phyloP scores from a whole-genome alignment of 108 stramenopile genomes.

The Heterococcus sp. region DNA sequence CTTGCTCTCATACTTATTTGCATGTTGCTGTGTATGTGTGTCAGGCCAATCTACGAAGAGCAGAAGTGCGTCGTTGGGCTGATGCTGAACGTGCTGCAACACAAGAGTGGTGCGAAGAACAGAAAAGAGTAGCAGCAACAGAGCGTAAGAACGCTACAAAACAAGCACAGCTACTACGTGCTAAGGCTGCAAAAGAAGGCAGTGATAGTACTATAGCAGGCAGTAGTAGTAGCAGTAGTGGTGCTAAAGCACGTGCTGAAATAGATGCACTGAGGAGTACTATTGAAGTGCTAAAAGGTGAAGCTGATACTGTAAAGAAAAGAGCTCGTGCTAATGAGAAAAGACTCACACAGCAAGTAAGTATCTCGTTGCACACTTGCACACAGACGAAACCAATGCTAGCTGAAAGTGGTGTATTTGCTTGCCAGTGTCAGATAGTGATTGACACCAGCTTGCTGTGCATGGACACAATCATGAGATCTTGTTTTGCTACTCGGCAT shows the following conservation, averaged over 20 bases:
- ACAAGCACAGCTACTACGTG: neutral
- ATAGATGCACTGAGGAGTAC: constrained; percentile 11
- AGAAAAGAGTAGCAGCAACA: constrained; percentile 22
- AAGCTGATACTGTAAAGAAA: neutral
- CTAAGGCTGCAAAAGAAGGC: neutral
- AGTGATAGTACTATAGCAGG: too few species aligned
- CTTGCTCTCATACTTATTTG: neutral
- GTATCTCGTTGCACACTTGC: neutral
- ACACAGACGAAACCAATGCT: neutral
- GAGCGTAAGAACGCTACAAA: neutral
- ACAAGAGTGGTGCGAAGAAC: constrained; percentile 22
- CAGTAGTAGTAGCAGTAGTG: too few species aligned
- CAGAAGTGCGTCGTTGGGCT: constrained; percentile 26
- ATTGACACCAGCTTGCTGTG: too few species aligned
- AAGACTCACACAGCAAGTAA: neutral
- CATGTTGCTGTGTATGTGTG: neutral
- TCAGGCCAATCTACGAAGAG: neutral
- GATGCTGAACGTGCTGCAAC: constrained; percentile 21
- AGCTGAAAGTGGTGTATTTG: too few species aligned
- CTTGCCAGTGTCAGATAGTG: too few species aligned
- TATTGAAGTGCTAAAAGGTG: constrained; percentile 14
- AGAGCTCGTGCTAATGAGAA: constrained; percentile 20
- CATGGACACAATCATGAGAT: too few species aligned
- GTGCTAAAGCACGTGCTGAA: neutral
- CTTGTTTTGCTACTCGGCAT: too few species aligned